These are phyloP conservation scores for Fusarium sp. DNA, from an alignment of 2,329 filamentous ascomycete species.

Conservation along the genomic window DNA sequence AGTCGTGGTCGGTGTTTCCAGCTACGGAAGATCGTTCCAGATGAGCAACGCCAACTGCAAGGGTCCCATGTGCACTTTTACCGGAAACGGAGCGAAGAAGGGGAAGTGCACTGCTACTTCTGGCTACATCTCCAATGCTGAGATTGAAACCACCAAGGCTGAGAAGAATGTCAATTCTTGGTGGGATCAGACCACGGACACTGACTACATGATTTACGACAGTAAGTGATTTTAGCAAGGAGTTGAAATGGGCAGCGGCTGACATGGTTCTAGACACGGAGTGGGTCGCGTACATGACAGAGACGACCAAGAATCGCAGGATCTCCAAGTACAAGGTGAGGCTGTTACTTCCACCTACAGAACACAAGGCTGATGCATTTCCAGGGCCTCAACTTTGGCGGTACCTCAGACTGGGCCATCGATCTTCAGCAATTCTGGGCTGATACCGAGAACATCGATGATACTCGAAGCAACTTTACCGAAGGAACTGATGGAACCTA, in stretches of 20 bases:
- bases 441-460: neutral
- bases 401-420: slow-evolving; percentile 43
- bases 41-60: slow-evolving; percentile 48
- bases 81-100: slow-evolving; percentile 20
- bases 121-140: slow-evolving; percentile 49
- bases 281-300: slow-evolving; percentile 43
- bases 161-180: slow-evolving; percentile 27
- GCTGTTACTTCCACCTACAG: neutral
- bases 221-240: neutral
- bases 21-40: slow-evolving; percentile 50
- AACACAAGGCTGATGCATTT: neutral
- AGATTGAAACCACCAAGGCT: slow-evolving; percentile 33
- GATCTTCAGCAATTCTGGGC: slow-evolving; percentile 16
- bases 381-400: slow-evolving; percentile 37
- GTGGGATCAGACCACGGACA: slow-evolving; percentile 6
- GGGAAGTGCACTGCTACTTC: slow-evolving; percentile 31
- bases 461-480: neutral
- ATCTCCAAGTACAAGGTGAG: slow-evolving; percentile 1
- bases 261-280: neutral
- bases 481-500: neutral
- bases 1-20: slow-evolving; percentile 47
- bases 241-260: no score
- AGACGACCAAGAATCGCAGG: slow-evolving; percentile 29
- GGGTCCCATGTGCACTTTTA: slow-evolving; percentile 41
- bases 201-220: slow-evolving; percentile 40